Percentiles rank a stretch among this genome's conserved stretches.
These are phyloP conservation scores for Chaetomium sp. DNA, from an alignment of 2,329 filamentous ascomycete species.

Conservation along the genomic window DNA sequence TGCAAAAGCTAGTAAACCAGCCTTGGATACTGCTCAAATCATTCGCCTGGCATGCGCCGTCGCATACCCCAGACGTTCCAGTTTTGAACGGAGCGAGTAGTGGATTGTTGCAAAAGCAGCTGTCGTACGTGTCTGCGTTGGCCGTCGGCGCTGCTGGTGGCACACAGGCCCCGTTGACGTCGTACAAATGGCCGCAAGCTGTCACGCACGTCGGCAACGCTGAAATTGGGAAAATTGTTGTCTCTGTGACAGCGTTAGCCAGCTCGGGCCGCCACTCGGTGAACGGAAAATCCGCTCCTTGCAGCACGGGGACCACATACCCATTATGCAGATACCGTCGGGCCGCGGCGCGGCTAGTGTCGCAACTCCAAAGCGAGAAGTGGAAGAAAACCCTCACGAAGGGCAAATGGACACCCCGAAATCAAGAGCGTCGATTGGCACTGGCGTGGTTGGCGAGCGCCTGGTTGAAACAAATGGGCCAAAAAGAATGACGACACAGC, in stretches of 20 bases:
- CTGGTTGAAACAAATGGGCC: not conserved
- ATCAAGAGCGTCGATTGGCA: not conserved
- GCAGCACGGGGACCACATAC: not conserved
- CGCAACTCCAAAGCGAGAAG: not conserved
- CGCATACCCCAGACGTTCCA: slow-evolving; percentile 55
- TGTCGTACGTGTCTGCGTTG: slow-evolving; percentile 48
- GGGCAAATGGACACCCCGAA: not conserved
- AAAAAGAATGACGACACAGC: not conserved
- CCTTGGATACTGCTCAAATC: slow-evolving; percentile 53
- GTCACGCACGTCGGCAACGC: slow-evolving; percentile 57
- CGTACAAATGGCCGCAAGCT: slow-evolving; percentile 53
- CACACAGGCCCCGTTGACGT: slow-evolving; percentile 67
- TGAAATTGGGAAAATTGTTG: slow-evolving; percentile 51
- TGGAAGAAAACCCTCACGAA: not conserved
- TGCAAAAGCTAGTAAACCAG: slow-evolving; percentile 68
- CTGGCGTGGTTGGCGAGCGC: not conserved
- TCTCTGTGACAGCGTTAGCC: slow-evolving; percentile 22
- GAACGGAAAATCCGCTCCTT: not conserved
- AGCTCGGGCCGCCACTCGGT: too few species aligned
- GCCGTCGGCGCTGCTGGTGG: slow-evolving; percentile 47
- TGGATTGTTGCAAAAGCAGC: slow-evolving; percentile 67
- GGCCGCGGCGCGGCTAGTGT: not conserved
- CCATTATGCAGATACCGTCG: slow-evolving; percentile 2
- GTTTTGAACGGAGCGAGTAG: slow-evolving; percentile 53
- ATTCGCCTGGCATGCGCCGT: slow-evolving; percentile 46